Conservation (phyloP, 768 basidiomycete genomes). For the Suillus ampliporus region DNA sequence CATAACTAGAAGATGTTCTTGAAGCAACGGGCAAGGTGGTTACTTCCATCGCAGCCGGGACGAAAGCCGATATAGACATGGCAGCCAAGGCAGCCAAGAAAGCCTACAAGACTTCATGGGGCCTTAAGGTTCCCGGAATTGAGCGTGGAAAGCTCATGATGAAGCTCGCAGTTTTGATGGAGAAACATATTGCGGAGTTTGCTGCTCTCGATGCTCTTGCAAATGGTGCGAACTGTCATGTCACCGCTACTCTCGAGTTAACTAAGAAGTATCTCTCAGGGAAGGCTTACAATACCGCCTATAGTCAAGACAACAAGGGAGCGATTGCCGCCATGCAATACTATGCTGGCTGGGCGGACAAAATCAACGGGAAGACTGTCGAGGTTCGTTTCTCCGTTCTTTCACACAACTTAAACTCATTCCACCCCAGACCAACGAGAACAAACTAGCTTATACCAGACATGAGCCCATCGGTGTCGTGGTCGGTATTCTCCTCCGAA, state of each 20-base stretch:
- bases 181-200: slow-evolving; percentile 59
- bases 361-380: slow-evolving; percentile 55
- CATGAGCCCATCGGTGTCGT: slow-evolving; percentile 67
- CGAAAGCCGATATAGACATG: slow-evolving; percentile 67
- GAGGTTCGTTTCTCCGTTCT: slow-evolving; percentile 35
- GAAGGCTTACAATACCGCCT: slow-evolving; percentile 14
- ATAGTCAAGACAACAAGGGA: slow-evolving; percentile 19
- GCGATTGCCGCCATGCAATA: slow-evolving; percentile 50
- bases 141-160: slow-evolving; percentile 57
- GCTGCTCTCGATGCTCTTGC: slow-evolving; percentile 73
- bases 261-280: neutral
- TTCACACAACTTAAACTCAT: slow-evolving; percentile 22
- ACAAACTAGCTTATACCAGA: slow-evolving; percentile 56
- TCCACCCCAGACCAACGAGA: slow-evolving; percentile 48
- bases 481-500: slow-evolving; percentile 23
- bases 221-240: slow-evolving; percentile 49
- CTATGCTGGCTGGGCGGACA: slow-evolving; percentile 69
- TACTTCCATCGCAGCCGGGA: slow-evolving; percentile 58
- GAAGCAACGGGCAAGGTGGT: slow-evolving; percentile 66
- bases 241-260: slow-evolving; percentile 1
- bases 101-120: slow-evolving; percentile 65
- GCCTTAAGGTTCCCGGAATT: slow-evolving; percentile 55
- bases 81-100: slow-evolving; percentile 69
- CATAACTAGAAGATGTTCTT: slow-evolving; percentile 11
- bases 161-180: slow-evolving; percentile 70